Conservation (phyloP, 306 rosid genomes). For the Fagus crenata region DNA sequence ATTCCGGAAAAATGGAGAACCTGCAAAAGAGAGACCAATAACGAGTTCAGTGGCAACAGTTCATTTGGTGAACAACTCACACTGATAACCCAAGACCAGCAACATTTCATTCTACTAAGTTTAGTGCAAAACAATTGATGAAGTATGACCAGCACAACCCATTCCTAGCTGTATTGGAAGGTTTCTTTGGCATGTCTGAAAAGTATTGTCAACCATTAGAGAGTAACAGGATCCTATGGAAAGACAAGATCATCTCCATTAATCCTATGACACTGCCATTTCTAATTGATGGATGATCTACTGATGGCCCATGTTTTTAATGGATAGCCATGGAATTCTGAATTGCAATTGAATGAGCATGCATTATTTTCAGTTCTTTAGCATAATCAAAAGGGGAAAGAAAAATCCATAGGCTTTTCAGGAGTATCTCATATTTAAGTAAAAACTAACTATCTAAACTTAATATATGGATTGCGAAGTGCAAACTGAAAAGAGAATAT, state of each 20-base stretch:
- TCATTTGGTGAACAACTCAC: not conserved
- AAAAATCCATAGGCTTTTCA: not conserved
- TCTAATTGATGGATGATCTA: not conserved
- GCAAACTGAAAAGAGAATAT: not conserved
- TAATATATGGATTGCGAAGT: not conserved
- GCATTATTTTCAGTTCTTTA: not conserved
- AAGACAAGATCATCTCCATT: not conserved
- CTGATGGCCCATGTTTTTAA: not conserved
- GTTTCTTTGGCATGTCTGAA: not conserved
- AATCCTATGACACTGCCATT: not conserved
- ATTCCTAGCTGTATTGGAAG: not conserved
- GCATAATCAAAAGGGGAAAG: not conserved
- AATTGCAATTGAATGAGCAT: not conserved
- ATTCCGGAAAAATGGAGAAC: conserved; percentile 83
- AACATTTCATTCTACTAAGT: not conserved
- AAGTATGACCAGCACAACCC: not conserved
- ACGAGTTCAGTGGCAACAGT: not conserved
- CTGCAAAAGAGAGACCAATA: conserved; percentile 44
- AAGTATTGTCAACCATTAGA: not conserved
- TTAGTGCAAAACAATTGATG: not conserved
- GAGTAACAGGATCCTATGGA: not conserved
- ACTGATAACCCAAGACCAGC: no score
- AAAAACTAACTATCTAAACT: not conserved
- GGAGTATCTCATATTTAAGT: not conserved
- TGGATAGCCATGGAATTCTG: not conserved